Base-by-base conservation (phyloP, 176 grass and related monocot genomes). In the Hyparrhenia diplandra region DNA sequence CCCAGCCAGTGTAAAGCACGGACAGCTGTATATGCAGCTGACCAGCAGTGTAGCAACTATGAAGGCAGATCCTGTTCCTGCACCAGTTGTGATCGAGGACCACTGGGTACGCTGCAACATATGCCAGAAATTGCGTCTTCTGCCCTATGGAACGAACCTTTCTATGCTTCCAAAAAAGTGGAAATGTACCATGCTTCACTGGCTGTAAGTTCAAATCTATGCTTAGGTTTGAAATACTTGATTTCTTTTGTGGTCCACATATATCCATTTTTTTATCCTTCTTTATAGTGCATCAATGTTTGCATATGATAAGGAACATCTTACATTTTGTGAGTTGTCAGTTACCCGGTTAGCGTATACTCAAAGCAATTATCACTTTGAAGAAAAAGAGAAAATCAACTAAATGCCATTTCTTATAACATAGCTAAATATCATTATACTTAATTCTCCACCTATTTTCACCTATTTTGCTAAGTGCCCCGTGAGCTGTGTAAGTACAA, bases 111-210 rank as follows among this genome's bases (percentile, higher is more conserved):
- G 54, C 73, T 97, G 93, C 80, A 90, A 93, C 69, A 83, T 84
- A 63, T 97, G 93, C 42, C 80, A 85, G 21, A 90, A 93, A 82
- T 91, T 88, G 90, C 90, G 93, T 85, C 88, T 93, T 63, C 87
- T 97, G 37, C 90, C 93, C n/a, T 85, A 93, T 76, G 90, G 86
- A 81, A 91, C 30, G 5, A 85, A 87, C 76, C 80, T 88, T 83
- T 85, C 86, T 39, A 80, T 83, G 78, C 88, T 97, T 49, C 88
- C 90, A 6, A 85, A 81, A 34, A 93, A 90, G 73, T 97, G 93
- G 93, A 91, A 87, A 54, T 97, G 93, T 57, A 92, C 79, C 69
- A 81, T 97, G 85, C 93, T 97, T 78, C 64, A 87, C 67, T 97
- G 93, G 90, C 90, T 97, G 93, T 97, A 89, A 97, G 93, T 92